Evolutionary conservation across 345 rosid species (phyloP).

Genomic region (Rubroshorea leprosula): DNA sequence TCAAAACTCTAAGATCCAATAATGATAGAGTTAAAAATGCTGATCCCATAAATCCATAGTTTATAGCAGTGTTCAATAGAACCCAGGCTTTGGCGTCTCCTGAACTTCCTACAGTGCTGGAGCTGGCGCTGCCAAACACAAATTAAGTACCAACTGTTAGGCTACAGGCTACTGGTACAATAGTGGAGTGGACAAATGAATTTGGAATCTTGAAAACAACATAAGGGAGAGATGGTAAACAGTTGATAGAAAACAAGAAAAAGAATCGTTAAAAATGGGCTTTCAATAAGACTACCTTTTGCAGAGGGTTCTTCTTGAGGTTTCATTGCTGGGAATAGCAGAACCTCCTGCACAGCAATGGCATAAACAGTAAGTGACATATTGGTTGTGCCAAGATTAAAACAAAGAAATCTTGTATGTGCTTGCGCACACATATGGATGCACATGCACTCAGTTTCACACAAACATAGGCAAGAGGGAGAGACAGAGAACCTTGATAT

Average conservation of each 20-base stretch:
- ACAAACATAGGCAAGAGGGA: constrained; percentile 1
- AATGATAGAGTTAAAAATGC: background rate
- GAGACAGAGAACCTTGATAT: constrained; percentile 61
- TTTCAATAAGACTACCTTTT: constrained; percentile 33
- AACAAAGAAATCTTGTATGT: background rate
- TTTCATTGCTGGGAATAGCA: constrained; percentile 98
- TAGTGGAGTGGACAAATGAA: background rate
- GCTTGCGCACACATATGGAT: background rate
- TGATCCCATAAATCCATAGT: too few species aligned
- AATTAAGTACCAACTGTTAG: background rate
- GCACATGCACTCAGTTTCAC: background rate
- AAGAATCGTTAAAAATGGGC: background rate
- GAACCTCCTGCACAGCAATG: constrained; percentile 63
- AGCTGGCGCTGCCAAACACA: constrained; percentile 4
- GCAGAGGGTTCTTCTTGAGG: constrained; percentile 87
- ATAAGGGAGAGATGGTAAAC: background rate
- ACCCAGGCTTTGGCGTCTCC: background rate
- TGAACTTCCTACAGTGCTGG: constrained; percentile 15
- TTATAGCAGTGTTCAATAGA: background rate
- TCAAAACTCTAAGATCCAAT: too few species aligned
- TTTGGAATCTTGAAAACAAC: too few species aligned
- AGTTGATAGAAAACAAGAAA: background rate
- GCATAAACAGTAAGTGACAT: background rate
- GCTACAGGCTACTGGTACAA: background rate
- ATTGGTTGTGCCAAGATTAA: too few species aligned